phyloP scores from a whole-genome alignment of 1,284 basidiomycete genomes.

The Irpex sp. region DNA sequence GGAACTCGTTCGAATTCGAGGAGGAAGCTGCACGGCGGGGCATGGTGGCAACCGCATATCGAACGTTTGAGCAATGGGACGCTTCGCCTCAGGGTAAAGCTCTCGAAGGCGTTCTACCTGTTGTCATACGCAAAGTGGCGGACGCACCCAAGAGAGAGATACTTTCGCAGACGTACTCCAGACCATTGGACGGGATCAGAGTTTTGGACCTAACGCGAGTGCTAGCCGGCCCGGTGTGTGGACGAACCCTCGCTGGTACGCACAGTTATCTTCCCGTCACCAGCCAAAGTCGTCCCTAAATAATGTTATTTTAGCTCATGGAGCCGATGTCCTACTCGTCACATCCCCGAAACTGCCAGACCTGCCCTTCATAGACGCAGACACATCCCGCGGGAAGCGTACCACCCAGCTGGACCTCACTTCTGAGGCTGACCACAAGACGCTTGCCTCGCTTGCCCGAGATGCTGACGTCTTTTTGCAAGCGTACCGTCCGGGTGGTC shows the following conservation, averaged over 20 bases:
- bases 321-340: slow-evolving; percentile 55
- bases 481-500: slow-evolving; percentile 52
- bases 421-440: slow-evolving; percentile 24
- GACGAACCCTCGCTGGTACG: slow-evolving; percentile 50
- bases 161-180: slow-evolving; percentile 42
- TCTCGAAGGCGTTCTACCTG: slow-evolving; percentile 33
- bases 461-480: slow-evolving; percentile 62
- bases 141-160: slow-evolving; percentile 37
- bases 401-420: slow-evolving; percentile 57
- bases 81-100: slow-evolving; percentile 41
- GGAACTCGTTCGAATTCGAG: slow-evolving; percentile 50
- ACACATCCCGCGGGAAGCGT: slow-evolving; percentile 63
- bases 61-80: slow-evolving; percentile 49
- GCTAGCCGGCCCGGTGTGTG: slow-evolving; percentile 53
- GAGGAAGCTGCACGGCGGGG: slow-evolving; percentile 37
- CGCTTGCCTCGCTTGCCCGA: slow-evolving; percentile 33
- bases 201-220: slow-evolving; percentile 57
- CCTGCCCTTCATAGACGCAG: slow-evolving; percentile 49
- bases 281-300: neutral
- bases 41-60: slow-evolving; percentile 50
- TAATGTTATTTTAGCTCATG: slow-evolving; percentile 36
- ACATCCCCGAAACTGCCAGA: slow-evolving; percentile 53
- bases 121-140: slow-evolving; percentile 40
- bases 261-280: neutral
- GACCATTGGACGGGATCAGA: slow-evolving; percentile 52